Percentiles rank a stretch among this genome's conserved stretches.
Evolutionary conservation across 306 rosid species (phyloP).

Genomic region (Gynostemma pentaphyllum): DNA sequence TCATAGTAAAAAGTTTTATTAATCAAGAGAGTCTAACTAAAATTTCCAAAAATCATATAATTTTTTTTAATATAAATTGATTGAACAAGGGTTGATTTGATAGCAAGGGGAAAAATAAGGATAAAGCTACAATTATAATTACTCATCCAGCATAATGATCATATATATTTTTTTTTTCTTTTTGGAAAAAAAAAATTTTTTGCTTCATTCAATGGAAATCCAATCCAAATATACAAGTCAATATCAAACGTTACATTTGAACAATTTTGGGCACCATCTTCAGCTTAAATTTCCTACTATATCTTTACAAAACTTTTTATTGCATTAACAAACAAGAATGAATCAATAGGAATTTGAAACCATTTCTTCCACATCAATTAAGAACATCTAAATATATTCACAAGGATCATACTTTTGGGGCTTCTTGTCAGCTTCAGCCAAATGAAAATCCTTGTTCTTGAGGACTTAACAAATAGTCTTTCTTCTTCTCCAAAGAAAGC

Average conservation of each 20-base stretch:
- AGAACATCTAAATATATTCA: constrained; percentile 18
- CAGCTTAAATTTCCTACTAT: constrained; percentile 36
- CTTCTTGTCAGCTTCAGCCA: constrained; percentile 1
- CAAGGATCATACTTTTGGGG: constrained; percentile 22
- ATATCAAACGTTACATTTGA: constrained; percentile 14
- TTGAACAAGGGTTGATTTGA: background rate
- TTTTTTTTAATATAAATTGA: background rate
- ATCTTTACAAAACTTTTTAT: constrained; percentile 50
- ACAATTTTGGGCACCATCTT: background rate
- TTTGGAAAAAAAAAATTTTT: background rate
- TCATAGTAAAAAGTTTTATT: too few species aligned
- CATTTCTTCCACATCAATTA: constrained; percentile 22
- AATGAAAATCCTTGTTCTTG: background rate
- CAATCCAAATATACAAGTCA: constrained; percentile 29
- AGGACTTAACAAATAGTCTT: constrained; percentile 6
- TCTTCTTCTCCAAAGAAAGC: constrained; percentile 10
- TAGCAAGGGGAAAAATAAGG: background rate
- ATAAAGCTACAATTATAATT: background rate
- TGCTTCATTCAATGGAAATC: constrained; percentile 11
- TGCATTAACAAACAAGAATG: constrained; percentile 50
- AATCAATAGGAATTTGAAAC: constrained; percentile 21
- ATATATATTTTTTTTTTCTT: background rate
- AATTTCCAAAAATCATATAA: too few species aligned
- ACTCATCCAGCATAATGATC: background rate
- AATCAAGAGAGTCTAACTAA: too few species aligned